phyloP scores from a whole-genome alignment of 2,329 filamentous ascomycete genomes.

The Pseudopyrenochaeta lycopersici region DNA sequence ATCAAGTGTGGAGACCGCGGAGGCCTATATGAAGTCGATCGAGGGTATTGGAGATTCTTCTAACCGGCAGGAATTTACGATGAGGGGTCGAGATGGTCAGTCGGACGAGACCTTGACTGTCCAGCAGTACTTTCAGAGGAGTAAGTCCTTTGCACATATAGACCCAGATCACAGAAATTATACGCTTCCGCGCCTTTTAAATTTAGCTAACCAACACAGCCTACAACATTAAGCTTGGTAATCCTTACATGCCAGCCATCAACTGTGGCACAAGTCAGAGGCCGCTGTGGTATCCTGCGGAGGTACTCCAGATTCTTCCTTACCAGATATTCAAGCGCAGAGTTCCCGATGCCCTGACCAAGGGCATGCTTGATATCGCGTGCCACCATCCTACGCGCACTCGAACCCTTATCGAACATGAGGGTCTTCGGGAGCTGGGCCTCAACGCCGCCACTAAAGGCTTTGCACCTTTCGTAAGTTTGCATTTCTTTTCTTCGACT shows the following conservation, averaged over 20 bases:
- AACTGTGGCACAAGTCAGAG: slow-evolving; percentile 14
- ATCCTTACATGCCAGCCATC: slow-evolving; percentile 5
- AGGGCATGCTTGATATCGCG: slow-evolving; percentile 23
- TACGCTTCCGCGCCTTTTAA: neutral
- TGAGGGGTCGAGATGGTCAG: slow-evolving; percentile 1
- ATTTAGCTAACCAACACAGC: neutral
- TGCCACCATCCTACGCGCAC: slow-evolving; percentile 8
- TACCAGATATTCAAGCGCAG: slow-evolving; percentile 25
- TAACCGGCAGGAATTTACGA: neutral
- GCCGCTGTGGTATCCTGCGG: slow-evolving; percentile 11
- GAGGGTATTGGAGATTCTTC: neutral
- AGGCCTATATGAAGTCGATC: slow-evolving; percentile 10
- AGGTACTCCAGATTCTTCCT: slow-evolving; percentile 23
- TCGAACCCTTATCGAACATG: slow-evolving; percentile 23
- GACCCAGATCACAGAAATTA: neutral
- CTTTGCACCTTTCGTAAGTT: slow-evolving; percentile 3
- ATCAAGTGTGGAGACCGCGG: slow-evolving; percentile 1
- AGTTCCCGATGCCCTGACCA: slow-evolving; percentile 21
- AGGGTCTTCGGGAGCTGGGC: slow-evolving; percentile 25
- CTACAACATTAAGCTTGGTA: neutral
- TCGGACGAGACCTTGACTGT: neutral
- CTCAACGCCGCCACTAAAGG: neutral
- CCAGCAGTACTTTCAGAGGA: slow-evolving; percentile 3
- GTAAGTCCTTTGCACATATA: neutral
- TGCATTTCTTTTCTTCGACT: neutral